These are phyloP conservation scores for Aspergillus udagawae DNA, from an alignment of 2,329 filamentous ascomycete genomes.

Conservation along the genomic window DNA sequence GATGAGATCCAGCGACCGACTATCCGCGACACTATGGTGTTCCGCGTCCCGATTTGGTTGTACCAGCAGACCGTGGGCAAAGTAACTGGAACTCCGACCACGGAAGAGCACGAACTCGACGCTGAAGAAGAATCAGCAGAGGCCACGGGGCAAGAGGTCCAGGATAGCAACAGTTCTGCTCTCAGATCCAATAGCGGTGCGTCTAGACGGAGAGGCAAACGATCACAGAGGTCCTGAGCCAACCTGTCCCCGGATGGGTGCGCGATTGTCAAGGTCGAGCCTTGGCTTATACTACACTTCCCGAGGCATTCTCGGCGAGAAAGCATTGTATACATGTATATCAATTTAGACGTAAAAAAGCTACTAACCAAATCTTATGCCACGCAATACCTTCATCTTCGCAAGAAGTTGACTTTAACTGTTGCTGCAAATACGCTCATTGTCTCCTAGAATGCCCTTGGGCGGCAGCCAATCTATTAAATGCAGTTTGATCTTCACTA, in stretches of 20 bases:
- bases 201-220: slow-evolving; percentile 25
- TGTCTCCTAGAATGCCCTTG: neutral
- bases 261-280: neutral
- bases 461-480: too few species aligned
- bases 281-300: neutral
- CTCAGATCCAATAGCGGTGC: slow-evolving; percentile 18
- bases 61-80: slow-evolving; percentile 50
- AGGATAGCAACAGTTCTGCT: slow-evolving; percentile 23
- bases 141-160: slow-evolving; percentile 14
- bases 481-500: too few species aligned
- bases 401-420: neutral
- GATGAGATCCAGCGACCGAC: slow-evolving; percentile 75
- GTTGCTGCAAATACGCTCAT: neutral
- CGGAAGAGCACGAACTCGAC: slow-evolving; percentile 1
- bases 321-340: neutral
- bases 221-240: slow-evolving; percentile 25
- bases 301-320: neutral
- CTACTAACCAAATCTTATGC: neutral
- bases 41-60: slow-evolving; percentile 70
- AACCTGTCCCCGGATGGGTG: neutral
- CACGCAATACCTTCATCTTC: neutral
- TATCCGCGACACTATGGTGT: slow-evolving; percentile 75
- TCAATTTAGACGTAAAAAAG: neutral
- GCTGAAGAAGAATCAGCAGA: slow-evolving; percentile 20
- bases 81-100: slow-evolving; percentile 19